These are phyloP conservation scores for Elaeis guineensis DNA, from an alignment of 176 grass and related monocot genomes.

Conservation along the genomic window DNA sequence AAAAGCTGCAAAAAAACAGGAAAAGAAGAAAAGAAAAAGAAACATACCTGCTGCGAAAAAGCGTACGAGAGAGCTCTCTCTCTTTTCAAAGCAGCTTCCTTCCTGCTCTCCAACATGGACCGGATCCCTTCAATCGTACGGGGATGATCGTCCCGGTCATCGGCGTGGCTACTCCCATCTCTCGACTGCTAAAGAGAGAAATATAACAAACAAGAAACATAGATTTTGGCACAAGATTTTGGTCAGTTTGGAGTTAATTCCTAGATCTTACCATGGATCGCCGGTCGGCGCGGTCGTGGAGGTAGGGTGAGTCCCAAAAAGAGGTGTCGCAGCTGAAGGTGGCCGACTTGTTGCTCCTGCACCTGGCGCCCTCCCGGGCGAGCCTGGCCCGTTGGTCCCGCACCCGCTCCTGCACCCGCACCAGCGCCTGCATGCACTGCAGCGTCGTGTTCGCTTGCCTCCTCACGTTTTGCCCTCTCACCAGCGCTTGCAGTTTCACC, in stretches of 20 bases:
- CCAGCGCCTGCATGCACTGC: constrained; percentile 96
- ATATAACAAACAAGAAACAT: too few species aligned
- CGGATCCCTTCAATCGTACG: constrained; percentile 91
- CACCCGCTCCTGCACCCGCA: constrained; percentile 78
- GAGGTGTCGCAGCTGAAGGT: constrained; percentile 63
- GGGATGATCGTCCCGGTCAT: constrained; percentile 80
- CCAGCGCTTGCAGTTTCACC: constrained; percentile 90
- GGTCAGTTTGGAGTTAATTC: too few species aligned
- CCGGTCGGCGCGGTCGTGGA: constrained; percentile 64
- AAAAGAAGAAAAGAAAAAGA: too few species aligned
- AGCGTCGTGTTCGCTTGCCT: constrained; percentile 94
- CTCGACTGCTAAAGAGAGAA: constrained; percentile 31
- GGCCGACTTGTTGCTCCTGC: constrained; percentile 73
- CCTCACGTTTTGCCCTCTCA: constrained; percentile 92
- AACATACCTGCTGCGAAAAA: constrained; percentile 71
- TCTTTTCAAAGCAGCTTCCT: constrained; percentile 75
- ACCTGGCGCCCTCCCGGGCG: constrained; percentile 36
- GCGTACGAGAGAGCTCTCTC: constrained; percentile 92
- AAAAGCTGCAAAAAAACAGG: too few species aligned
- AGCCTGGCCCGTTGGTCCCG: constrained; percentile 79
- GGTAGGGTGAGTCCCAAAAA: constrained; percentile 64
- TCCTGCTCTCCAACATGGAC: constrained; percentile 62
- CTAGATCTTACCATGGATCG: constrained; percentile 42
- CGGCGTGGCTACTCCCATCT: constrained; percentile 76
- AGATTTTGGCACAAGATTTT: too few species aligned